phyloP scores from a whole-genome alignment of 2,329 filamentous ascomycete genomes.

The Neopestalotiopsis rosae region DNA sequence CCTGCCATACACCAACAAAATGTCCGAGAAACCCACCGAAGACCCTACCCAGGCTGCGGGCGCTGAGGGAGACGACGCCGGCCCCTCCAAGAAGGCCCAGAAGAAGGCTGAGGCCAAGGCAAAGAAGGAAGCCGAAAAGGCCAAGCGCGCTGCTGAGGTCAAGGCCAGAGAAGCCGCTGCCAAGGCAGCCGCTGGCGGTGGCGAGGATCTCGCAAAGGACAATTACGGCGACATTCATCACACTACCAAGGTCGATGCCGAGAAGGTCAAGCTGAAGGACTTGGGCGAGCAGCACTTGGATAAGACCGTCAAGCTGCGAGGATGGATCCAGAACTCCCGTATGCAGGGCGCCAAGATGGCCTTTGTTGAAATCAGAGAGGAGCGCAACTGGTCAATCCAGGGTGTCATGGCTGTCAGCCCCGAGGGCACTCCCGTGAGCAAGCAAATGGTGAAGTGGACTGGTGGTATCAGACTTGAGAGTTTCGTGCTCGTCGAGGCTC shows the following conservation, averaged over 20 bases:
- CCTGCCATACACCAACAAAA: conserved; percentile 21
- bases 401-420: conserved; percentile 73
- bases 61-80: conserved; percentile 30
- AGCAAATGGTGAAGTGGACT: conserved; percentile 95
- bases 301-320: conserved; percentile 77
- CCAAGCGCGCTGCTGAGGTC: conserved; percentile 73
- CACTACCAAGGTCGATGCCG: conserved; percentile 61
- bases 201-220: conserved; percentile 72
- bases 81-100: conserved; percentile 73
- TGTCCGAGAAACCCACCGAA: conserved; percentile 39
- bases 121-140: conserved; percentile 86
- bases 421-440: conserved; percentile 69
- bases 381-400: conserved; percentile 79
- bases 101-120: conserved; percentile 89
- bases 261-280: conserved; percentile 64
- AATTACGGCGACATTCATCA: conserved; percentile 78
- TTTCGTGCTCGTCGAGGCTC: conserved; percentile 80
- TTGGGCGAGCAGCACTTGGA: conserved; percentile 70
- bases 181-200: conserved; percentile 67
- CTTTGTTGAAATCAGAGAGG: conserved; percentile 84
- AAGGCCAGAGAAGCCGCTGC: conserved; percentile 74
- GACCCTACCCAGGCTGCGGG: conserved; percentile 28
- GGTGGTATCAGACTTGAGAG: conserved; percentile 78
- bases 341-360: conserved; percentile 86
- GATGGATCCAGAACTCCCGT: conserved; percentile 85